Percentiles rank a stretch among this genome's conserved stretches.
These are phyloP conservation scores for Geranium brycei DNA, from an alignment of 345 rosid genomes.

Conservation along the genomic window DNA sequence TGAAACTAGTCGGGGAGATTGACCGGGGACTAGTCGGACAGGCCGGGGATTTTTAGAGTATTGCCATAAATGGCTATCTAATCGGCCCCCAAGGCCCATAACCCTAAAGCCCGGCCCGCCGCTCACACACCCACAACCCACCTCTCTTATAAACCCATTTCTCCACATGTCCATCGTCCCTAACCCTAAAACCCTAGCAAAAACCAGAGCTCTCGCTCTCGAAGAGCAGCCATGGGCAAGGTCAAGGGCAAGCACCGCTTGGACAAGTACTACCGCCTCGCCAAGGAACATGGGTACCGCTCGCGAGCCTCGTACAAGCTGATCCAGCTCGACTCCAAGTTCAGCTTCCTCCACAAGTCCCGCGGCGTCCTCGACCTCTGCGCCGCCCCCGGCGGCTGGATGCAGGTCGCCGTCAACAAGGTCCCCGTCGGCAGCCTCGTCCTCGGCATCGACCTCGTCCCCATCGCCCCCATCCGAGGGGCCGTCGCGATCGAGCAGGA, in stretches of 20 bases:
- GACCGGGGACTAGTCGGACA: too few relatives aligned
- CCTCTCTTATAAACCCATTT: too few relatives aligned
- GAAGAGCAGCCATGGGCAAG: conserved; percentile 39
- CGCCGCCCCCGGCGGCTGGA: conserved; percentile 97
- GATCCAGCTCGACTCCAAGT: conserved; percentile 64
- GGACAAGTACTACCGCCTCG: conserved; percentile 67
- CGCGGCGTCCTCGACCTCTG: conserved; percentile 85
- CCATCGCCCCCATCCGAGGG: conserved; percentile 57
- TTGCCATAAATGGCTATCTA: too few relatives aligned
- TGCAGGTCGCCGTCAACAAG: conserved; percentile 88
- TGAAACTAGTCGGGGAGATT: too few relatives aligned
- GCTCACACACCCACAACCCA: too few relatives aligned
- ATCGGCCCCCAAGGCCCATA: too few relatives aligned
- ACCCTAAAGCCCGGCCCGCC: too few relatives aligned
- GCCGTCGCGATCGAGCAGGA: conserved; percentile 64
- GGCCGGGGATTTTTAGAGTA: too few relatives aligned
- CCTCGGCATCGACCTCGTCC: conserved; percentile 72
- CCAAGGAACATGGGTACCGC: conserved; percentile 89
- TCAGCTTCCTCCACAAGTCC: conserved; percentile 46
- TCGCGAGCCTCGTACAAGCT: conserved; percentile 93
- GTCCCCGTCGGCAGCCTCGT: conserved; percentile 85
- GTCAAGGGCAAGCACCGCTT: conserved; percentile 73
- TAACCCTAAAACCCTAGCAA: conserved; percentile 6
- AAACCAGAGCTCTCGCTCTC: not conserved
- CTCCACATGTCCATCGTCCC: too few relatives aligned